These are phyloP conservation scores for Penicillium sp. DNA, from an alignment of 2,329 filamentous ascomycete genomes.

Conservation along the genomic window DNA sequence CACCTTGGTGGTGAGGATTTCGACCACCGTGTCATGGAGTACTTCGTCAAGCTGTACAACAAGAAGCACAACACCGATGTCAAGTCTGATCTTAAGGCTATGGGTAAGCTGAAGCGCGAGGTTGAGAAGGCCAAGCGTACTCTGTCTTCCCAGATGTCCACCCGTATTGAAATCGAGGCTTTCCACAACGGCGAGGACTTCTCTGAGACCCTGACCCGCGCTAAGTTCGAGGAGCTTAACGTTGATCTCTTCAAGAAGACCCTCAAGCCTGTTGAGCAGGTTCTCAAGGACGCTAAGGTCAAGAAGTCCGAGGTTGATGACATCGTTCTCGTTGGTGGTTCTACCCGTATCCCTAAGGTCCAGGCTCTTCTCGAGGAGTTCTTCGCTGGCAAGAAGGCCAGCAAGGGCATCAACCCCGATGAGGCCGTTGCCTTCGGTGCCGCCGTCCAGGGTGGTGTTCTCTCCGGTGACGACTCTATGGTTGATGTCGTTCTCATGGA, in stretches of 20 bases:
- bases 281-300: conserved; percentile 95
- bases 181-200: conserved; percentile 98
- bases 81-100: conserved; percentile 91
- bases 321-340: conserved; percentile 97
- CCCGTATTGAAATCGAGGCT: conserved; percentile 92
- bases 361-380: conserved; percentile 91
- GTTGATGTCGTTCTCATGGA: conserved; percentile 89
- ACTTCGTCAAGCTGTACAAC: conserved; percentile 97
- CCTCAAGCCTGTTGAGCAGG: conserved; percentile 96
- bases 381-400: conserved; percentile 93
- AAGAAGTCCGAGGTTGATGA: conserved; percentile 95
- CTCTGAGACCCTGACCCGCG: conserved; percentile 95
- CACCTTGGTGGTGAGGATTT: conserved; percentile 99
- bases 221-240: conserved; percentile 99
- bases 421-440: conserved; percentile 98
- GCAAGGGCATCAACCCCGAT: conserved; percentile 99
- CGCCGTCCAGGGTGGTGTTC: conserved; percentile 92
- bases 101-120: conserved; percentile 99
- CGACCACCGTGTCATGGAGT: conserved; percentile 93
- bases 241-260: conserved; percentile 99
- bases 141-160: conserved; percentile 89
- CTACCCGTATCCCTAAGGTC: conserved; percentile 98
- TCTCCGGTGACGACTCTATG: conserved; percentile 82
- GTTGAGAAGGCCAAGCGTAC: conserved; percentile 99
- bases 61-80: conserved; percentile 94